Evolutionary conservation across 1,139 yeast species (phyloP).

Genomic region (Chernovozyma aurita): DNA sequence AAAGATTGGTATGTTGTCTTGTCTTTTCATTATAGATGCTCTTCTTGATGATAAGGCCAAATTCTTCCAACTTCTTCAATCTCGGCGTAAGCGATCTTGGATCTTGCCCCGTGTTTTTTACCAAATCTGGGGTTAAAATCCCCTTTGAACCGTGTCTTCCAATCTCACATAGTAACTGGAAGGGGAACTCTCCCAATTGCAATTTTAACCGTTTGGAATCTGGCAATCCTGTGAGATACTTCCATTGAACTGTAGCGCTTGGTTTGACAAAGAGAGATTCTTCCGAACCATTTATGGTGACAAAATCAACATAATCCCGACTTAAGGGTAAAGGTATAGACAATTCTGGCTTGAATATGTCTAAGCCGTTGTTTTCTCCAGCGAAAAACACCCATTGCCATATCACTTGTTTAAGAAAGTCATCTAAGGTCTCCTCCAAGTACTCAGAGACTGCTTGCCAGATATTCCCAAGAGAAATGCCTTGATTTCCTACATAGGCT

Average conservation of each 20-base stretch:
- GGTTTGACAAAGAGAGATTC: conserved; percentile 24
- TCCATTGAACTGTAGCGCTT: conserved; percentile 39
- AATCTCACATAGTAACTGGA: conserved; percentile 41
- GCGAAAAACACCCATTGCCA: conserved; percentile 40
- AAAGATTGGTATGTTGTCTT: conserved; percentile 47
- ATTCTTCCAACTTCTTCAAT: conserved; percentile 48
- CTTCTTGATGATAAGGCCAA: conserved; percentile 42
- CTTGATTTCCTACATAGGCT: conserved; percentile 35
- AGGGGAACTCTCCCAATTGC: conserved; percentile 39
- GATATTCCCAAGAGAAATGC: conserved; percentile 25
- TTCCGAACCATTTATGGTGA: conserved; percentile 12
- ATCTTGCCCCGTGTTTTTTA: conserved; percentile 59
- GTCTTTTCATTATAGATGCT: conserved; percentile 35
- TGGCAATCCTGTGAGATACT: conserved; percentile 35
- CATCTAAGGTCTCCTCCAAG: conserved; percentile 20
- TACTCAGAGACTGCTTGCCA: conserved; percentile 26
- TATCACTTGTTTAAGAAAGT: conserved; percentile 32
- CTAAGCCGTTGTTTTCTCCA: conserved; percentile 10
- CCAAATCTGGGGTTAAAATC: conserved; percentile 53
- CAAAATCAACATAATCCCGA: conserved; percentile 17
- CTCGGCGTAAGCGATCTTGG: conserved; percentile 67
- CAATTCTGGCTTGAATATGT: conserved; percentile 9
- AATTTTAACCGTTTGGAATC: conserved; percentile 27
- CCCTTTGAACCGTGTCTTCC: conserved; percentile 55
- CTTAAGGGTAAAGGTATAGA: conserved; percentile 3